Base-by-base conservation (phyloP, 345 rosid genomes). In the Kandelia obovata region DNA sequence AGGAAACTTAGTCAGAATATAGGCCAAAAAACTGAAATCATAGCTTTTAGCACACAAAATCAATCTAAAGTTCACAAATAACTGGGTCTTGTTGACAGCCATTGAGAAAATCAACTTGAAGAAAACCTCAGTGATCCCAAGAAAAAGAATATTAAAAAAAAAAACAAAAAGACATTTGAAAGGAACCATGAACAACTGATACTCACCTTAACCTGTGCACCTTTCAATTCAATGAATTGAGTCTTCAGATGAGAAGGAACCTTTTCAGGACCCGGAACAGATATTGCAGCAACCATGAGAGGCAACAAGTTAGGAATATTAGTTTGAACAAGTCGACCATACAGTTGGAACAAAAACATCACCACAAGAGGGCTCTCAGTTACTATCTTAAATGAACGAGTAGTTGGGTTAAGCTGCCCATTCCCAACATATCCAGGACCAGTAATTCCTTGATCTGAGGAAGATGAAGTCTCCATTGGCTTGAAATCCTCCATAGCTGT, bases 291-390 rank as follows among this genome's bases (percentile, higher is more conserved):
- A 78, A 92, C 98, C 99, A 95, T 95, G 78, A 90, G 65, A 60
- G 98, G 99, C 83, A 95, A 79, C 79, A 95, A 79, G 70, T 82
- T 84, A 70, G 99, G 99, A 73, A 95, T 95, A 75, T 95, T 95
- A 47, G 97, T 92, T 79, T 92, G 97, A 69, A 95, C 98, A 66
- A 92, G 97, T 69, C 98, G 92, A 56, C 92, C 76, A 69, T 90
- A 92, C 77, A 95, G 78, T 79, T 95, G 99, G 82, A 95, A 95
- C 68, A 92, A 84, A 79, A 95, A 95, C 98, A 95, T 95, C 69
- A 95, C 99, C 76, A 95, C 98, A 74, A 92, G 96, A 21, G 99
- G 99, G 76, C 96, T 90, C 91, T 95, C 99, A 0, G 98, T 89
- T 65, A 95, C 93, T 71, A 92, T 92, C 96, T 92, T 95, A 71